Base-by-base conservation (phyloP, 495 filamentous ascomycete genomes). In the Hyaloscypha hepaticicola region DNA sequence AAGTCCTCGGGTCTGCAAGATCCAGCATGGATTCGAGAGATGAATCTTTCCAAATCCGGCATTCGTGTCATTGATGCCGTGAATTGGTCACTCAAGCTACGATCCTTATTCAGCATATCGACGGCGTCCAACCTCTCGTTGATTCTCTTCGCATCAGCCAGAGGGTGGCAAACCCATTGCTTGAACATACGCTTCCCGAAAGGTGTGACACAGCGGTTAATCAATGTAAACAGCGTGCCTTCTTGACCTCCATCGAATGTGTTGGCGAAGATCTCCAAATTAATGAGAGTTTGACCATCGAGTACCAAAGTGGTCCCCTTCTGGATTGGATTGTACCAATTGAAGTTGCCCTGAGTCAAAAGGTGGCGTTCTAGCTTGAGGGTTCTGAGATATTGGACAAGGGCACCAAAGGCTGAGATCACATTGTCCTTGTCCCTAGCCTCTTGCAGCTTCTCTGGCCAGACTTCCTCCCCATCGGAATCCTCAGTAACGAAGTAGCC, bases 131-230 rank as follows among this genome's bases (percentile, higher is more conserved):
- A 77, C n/a, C 96, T 82, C 57, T 95, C 91, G 72, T 98, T 96
- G 79, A 98, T 97, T 76, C 87, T 90, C 24, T 82, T 76, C 22
- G 90, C 83, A 77, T 97, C 90, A 65, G 91, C 89, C 31, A 99
- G 81, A 0, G 96, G 96, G 70, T 98, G 96, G 77, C 95, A 98
- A 3, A 98, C 90, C 96, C 96, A 99, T 75, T 97, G 93, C 45
- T 93, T 88, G 76, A 98, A 93, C 77, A 95, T 90, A 5, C 96
- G 88, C 79, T 99, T 99, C 58, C 94, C 96, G 70, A 98, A 99
- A 0, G 96, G 94, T 1, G 96, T 97, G 62, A 97, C 88, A 74
- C 96, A 99, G 26, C 91, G 85, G 75, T 99, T 98, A 14, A 99
- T 81, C 48, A 98, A 85, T 16, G 83, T 83, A 78, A 97, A 98